Evolutionary conservation across 2,329 filamentous ascomycete genomes (phyloP).

Genomic region (Aureobasidium mangrovei): DNA sequence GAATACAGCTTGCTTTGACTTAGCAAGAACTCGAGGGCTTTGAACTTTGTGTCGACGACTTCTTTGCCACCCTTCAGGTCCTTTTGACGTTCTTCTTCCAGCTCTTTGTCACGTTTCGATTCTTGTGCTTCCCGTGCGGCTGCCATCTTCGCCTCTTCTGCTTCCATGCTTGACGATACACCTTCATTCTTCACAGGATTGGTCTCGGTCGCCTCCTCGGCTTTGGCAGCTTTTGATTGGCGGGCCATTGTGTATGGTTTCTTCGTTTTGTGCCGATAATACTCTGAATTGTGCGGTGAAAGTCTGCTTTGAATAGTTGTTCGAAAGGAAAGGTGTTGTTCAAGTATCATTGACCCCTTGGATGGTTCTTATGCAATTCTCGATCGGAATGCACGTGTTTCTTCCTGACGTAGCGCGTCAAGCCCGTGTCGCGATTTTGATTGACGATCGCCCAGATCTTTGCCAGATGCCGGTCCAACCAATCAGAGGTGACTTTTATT

Average conservation of each 20-base stretch:
- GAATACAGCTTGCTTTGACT: constrained; percentile 46
- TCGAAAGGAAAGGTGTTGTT: too few species aligned
- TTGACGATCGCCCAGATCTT: background rate
- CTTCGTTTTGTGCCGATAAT: background rate
- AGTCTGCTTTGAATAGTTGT: too few species aligned
- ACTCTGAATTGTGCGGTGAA: background rate
- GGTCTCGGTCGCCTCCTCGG: constrained; percentile 25
- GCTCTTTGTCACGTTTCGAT: constrained; percentile 34
- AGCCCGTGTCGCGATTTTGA: background rate
- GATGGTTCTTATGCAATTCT: background rate
- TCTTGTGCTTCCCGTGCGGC: constrained; percentile 35
- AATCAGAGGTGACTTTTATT: background rate
- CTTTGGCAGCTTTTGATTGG: constrained; percentile 8
- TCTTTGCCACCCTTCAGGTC: constrained; percentile 39
- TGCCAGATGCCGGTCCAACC: background rate
- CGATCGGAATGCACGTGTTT: background rate
- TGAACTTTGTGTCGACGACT: constrained; percentile 42
- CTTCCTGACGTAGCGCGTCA: constrained; percentile 2
- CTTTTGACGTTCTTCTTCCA: constrained; percentile 38
- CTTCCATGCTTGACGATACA: constrained; percentile 34
- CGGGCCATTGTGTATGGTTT: background rate
- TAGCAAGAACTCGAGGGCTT: constrained; percentile 43
- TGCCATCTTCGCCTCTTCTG: constrained; percentile 39
- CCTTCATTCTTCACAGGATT: constrained; percentile 23
- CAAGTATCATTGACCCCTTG: too few species aligned